A percentile compares a stretch with the other conserved stretches of the same genome.
These are phyloP conservation scores for Ogataea kodamae DNA, from an alignment of 805 yeast species.

Conservation along the genomic window DNA sequence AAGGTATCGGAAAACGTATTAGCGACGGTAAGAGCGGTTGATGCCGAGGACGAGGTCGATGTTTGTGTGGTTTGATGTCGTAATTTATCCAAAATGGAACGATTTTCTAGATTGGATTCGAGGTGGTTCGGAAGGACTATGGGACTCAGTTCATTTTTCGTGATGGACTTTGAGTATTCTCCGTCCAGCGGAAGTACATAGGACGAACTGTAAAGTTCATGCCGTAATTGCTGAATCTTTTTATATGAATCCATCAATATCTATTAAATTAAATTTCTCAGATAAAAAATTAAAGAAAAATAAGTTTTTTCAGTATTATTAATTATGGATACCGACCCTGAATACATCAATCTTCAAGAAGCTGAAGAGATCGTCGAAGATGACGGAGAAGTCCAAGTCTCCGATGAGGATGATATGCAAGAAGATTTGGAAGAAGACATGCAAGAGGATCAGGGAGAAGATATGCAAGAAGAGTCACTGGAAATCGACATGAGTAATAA, in stretches of 20 bases:
- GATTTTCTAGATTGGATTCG: slow-evolving; percentile 4
- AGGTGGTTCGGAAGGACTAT: slow-evolving; percentile 5
- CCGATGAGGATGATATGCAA: slow-evolving; percentile 37
- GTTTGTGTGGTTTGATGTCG: slow-evolving; percentile 3
- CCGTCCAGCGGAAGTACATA: slow-evolving; percentile 2
- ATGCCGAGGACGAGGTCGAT: slow-evolving; percentile 4
- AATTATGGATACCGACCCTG: slow-evolving; percentile 22
- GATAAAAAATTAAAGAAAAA: slow-evolving; percentile 1
- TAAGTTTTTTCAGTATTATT: slow-evolving; percentile 2
- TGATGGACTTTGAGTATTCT: slow-evolving; percentile 3
- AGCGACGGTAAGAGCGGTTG: slow-evolving; percentile 18
- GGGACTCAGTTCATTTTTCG: slow-evolving; percentile 1
- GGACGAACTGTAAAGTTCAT: slow-evolving; percentile 1
- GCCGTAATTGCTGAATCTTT: slow-evolving; percentile 3
- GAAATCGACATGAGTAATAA: slow-evolving; percentile 89
- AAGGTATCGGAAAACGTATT: slow-evolving; percentile 18
- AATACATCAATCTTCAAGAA: slow-evolving; percentile 28
- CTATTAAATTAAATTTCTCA: neutral
- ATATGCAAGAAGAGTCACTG: slow-evolving; percentile 46
- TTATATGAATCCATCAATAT: slow-evolving; percentile 6
- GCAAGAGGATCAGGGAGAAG: too few relatives aligned
- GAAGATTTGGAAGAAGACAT: slow-evolving; percentile 43
- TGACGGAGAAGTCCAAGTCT: slow-evolving; percentile 30
- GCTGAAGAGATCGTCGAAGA: slow-evolving; percentile 35
- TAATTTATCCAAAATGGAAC: slow-evolving; percentile 7